A percentile compares a stretch with the other conserved stretches of the same genome.
Evolutionary conservation across 805 yeast genomes (phyloP).

Genomic region (Zygosaccharomyces bailii): DNA sequence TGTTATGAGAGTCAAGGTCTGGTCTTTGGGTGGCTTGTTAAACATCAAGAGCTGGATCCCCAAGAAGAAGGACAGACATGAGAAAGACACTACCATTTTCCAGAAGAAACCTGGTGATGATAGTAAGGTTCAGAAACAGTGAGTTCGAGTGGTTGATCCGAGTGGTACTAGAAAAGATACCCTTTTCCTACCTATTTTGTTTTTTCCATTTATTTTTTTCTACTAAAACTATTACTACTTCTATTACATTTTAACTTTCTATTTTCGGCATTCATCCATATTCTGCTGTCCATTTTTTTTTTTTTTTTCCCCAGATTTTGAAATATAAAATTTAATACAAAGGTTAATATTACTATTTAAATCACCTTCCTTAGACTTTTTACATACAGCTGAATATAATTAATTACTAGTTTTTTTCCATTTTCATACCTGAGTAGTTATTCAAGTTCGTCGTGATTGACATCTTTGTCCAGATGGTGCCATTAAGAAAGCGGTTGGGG

Average conservation of each 20-base stretch:
- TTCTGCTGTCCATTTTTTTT: not conserved
- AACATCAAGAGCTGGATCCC: conserved; percentile 41
- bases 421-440: not conserved
- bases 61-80: conserved; percentile 46
- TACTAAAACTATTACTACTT: not conserved
- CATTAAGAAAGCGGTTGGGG: not conserved
- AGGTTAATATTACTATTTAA: not conserved
- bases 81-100: conserved; percentile 44
- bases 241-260: not conserved
- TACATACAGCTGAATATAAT: too few relatives aligned
- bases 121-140: conserved; percentile 28
- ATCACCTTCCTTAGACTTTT: too few relatives aligned
- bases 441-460: not conserved
- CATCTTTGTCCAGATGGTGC: not conserved
- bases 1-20: conserved; percentile 40
- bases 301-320: not conserved
- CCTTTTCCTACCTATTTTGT: conserved; percentile 1
- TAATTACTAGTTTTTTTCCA: not conserved
- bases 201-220: not conserved
- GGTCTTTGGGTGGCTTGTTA: conserved; percentile 34
- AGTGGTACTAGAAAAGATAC: not conserved
- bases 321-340: not conserved
- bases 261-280: not conserved
- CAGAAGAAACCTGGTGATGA: conserved; percentile 41
- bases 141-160: not conserved